Percentiles rank a stretch among this genome's conserved stretches.
These are phyloP conservation scores for Pinus tabuliformis DNA, from an alignment of 75 land plant species.

Conservation along the genomic window DNA sequence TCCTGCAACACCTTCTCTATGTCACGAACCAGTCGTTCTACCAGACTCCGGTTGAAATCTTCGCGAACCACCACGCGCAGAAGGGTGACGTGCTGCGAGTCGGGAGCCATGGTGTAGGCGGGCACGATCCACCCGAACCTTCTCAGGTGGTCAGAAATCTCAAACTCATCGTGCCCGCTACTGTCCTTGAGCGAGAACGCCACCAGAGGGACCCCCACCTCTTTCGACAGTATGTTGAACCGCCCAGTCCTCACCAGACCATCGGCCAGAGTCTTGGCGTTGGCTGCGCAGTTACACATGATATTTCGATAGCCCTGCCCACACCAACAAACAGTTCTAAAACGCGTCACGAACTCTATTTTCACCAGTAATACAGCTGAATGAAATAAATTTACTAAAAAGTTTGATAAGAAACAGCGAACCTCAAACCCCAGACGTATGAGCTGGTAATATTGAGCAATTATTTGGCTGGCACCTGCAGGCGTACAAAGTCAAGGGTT, in stretches of 20 bases:
- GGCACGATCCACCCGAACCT: conserved; percentile 57
- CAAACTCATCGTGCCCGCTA: background rate
- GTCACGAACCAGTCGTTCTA: conserved; percentile 36
- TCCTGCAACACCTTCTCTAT: conserved; percentile 29
- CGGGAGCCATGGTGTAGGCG: too few relatives aligned
- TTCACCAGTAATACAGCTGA: too few relatives aligned
- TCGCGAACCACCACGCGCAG: conserved; percentile 55
- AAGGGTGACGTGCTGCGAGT: conserved; percentile 12
- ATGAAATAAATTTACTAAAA: too few relatives aligned
- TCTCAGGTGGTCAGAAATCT: conserved; percentile 40
- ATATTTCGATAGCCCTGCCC: conserved; percentile 44
- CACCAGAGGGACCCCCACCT: background rate
- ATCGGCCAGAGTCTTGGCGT: conserved; percentile 35
- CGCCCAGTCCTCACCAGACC: conserved; percentile 33
- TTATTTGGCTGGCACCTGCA: conserved; percentile 60
- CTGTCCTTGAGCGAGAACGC: conserved; percentile 45
- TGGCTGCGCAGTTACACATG: conserved; percentile 40
- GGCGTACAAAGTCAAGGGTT: too few relatives aligned
- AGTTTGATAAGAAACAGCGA: background rate
- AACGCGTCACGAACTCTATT: background rate
- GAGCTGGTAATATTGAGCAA: conserved; percentile 61
- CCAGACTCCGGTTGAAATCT: conserved; percentile 43
- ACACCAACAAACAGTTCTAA: background rate
- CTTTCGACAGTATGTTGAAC: conserved; percentile 48
- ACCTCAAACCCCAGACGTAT: conserved; percentile 58